Evolutionary conservation across 805 yeast species (phyloP), one percentile per base, ranked within the genome.

Genomic region (Allodekkera sacchari): DNA sequence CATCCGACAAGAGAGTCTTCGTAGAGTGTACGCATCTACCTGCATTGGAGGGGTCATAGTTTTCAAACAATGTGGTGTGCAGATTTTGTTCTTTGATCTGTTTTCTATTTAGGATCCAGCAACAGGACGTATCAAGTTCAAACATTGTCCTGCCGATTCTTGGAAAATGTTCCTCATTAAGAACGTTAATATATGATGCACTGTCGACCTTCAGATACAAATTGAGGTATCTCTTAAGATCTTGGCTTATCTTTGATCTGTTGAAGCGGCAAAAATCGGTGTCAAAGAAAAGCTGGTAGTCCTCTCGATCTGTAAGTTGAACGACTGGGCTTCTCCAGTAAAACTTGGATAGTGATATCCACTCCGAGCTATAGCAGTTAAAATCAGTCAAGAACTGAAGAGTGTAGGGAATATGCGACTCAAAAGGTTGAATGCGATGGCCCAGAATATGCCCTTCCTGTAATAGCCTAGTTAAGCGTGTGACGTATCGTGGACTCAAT

Each of bases 361-460:
- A 83, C 5, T 78, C 76, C 53, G 96, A 83, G 1, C 95, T 94
- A 48, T 68, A 83, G 19, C 89, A 54, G 48, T 89, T 88, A 55
- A 68, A 85, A 49, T 92, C 98, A 0, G 82, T 64, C 18, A 84
- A 52, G 47, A 89, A 85, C 48, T 92, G 96, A 6, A 84, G 53
- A 1, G 71, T 48, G 43, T 64, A 80, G 0, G 95, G 87, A 9
- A 89, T 66, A 48, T 92, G 97, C 0, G 87, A 64, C 47, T 92
- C 98, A 50, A 62, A 83, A 0, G 77, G 73, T 28, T 75, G 77
- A 10, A 59, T 40, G 1, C 45, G 36, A 14, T 46, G 47, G 3
- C 62, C 64, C 24, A 59, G 42, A 1, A 71, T 45, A 4, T 54
- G 55, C 0, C 77, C 77, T 17, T 50, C 66, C 16, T 61, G 53